Percentiles rank a stretch among this genome's conserved stretches.
phyloP scores from a whole-genome alignment of 2,329 filamentous ascomycete genomes.

The Chaetomium strumarium region DNA sequence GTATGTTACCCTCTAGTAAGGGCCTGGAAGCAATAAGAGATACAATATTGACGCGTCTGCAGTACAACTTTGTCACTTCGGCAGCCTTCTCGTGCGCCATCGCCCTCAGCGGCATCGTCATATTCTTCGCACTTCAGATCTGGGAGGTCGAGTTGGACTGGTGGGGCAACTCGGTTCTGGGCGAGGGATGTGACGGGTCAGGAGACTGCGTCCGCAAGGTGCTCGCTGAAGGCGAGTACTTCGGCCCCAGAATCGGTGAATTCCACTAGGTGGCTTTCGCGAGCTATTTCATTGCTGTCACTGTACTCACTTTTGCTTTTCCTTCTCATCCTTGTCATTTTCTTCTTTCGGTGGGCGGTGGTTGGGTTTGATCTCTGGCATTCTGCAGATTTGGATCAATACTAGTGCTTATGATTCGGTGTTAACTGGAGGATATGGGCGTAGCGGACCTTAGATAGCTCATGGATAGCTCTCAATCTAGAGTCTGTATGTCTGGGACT shows the following conservation, averaged over 20 bases:
- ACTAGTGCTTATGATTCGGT: neutral
- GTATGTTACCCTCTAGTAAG: constrained; percentile 9
- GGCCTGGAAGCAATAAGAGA: neutral
- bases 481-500: too few species aligned
- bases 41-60: neutral
- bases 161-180: constrained; percentile 41
- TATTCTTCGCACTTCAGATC: constrained; percentile 44
- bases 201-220: constrained; percentile 16
- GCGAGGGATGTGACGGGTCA: constrained; percentile 18
- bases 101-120: constrained; percentile 48
- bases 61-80: constrained; percentile 55
- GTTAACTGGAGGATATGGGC: neutral
- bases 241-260: constrained; percentile 20
- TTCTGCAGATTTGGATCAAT: neutral
- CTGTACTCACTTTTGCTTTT: neutral
- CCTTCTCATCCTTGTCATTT: neutral
- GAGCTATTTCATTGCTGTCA: too few species aligned
- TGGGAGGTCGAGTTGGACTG: constrained; percentile 37
- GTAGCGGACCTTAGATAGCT: neutral
- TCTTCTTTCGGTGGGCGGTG: neutral
- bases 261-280: constrained; percentile 10
- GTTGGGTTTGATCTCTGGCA: neutral
- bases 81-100: constrained; percentile 55
- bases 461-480: neutral
- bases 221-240: constrained; percentile 27